These are phyloP conservation scores for Porcisia deanei DNA, from an alignment of 208 protist species.

Conservation along the genomic window DNA sequence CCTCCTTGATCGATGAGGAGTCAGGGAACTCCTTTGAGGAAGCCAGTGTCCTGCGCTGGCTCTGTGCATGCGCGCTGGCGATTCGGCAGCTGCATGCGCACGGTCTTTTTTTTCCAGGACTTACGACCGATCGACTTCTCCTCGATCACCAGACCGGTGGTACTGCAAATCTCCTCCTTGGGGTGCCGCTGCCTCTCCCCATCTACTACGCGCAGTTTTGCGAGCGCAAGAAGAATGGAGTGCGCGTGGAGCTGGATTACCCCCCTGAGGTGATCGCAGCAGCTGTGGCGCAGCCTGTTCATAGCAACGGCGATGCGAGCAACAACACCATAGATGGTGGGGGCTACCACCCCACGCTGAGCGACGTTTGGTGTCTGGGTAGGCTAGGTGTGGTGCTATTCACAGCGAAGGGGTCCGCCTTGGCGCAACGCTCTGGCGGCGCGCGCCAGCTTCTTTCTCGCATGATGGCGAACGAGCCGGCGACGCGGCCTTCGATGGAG, in stretches of 20 bases:
- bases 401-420: conserved; percentile 36
- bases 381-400: conserved; percentile 52
- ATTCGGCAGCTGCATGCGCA: conserved; percentile 49
- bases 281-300: not conserved
- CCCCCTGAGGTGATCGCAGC: conserved; percentile 62
- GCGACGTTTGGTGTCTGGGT: conserved; percentile 83
- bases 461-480: conserved; percentile 53
- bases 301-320: not conserved
- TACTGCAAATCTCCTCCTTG: conserved; percentile 38
- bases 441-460: conserved; percentile 40
- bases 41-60: conserved; percentile 47
- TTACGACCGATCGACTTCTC: conserved; percentile 62
- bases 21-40: conserved; percentile 39
- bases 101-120: conserved; percentile 55
- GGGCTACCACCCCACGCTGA: conserved; percentile 50
- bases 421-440: conserved; percentile 37
- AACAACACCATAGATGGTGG: conserved; percentile 1
- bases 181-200: conserved; percentile 60
- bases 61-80: conserved; percentile 49
- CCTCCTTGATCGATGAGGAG: conserved; percentile 62
- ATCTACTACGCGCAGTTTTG: conserved; percentile 55
- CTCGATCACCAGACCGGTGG: conserved; percentile 32
- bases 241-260: conserved; percentile 64
- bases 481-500: conserved; percentile 42
- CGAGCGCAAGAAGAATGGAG: conserved; percentile 49